Evolutionary conservation across 441 rosid genomes (phyloP).

Genomic region (Syzygium malaccense): DNA sequence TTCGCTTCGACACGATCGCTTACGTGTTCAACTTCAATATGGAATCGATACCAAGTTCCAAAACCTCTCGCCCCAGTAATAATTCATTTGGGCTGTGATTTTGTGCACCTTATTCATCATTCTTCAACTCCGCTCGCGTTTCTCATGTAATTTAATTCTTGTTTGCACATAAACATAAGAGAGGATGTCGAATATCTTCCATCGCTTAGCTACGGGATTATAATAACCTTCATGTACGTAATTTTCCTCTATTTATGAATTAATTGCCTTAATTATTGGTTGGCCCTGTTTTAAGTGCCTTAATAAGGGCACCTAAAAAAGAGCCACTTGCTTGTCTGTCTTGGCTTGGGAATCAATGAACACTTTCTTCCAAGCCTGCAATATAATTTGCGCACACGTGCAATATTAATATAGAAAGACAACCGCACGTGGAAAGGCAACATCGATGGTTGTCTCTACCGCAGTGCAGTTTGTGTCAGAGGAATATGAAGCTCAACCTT

Average conservation of each 20-base stretch:
- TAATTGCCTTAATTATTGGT: neutral
- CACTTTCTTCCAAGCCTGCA: constrained; percentile 18
- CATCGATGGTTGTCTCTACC: constrained; percentile 38
- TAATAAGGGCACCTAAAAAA: neutral
- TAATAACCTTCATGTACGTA: neutral
- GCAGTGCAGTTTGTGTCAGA: constrained; percentile 37
- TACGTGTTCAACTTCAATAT: neutral
- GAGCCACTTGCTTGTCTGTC: constrained; percentile 6
- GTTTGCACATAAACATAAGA: neutral
- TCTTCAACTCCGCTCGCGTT: neutral
- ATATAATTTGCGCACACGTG: constrained; percentile 42
- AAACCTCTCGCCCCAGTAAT: neutral
- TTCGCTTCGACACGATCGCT: neutral
- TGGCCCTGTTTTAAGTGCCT: neutral
- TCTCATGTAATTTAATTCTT: neutral
- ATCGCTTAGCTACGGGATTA: neutral
- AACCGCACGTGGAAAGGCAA: constrained; percentile 45
- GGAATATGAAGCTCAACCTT: constrained; percentile 40
- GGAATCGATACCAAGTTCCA: neutral
- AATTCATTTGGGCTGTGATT: neutral
- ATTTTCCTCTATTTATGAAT: neutral
- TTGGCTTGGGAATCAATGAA: constrained; percentile 16
- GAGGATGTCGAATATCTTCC: neutral
- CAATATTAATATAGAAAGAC: constrained; percentile 13
- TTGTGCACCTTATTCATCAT: neutral